phyloP scores from a whole-genome alignment of 78 protist species.

The Guillardia theta region DNA sequence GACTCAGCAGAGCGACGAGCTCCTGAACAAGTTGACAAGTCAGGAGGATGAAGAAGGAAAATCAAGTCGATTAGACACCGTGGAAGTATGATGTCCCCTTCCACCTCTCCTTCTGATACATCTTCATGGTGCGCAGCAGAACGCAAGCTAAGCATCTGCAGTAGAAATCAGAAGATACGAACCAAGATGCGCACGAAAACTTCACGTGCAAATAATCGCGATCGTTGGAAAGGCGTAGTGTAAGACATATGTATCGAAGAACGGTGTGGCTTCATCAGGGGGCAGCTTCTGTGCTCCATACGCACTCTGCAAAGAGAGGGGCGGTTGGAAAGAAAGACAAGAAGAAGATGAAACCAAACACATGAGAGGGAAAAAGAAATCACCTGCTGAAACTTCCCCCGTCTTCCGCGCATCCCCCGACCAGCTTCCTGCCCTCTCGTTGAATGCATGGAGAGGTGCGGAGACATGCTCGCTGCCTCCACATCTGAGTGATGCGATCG shows the following conservation, averaged over 20 bases:
- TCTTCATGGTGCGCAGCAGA: neutral
- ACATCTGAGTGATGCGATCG: neutral
- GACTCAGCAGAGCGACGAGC: neutral
- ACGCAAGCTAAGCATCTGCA: neutral
- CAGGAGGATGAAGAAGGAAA: neutral
- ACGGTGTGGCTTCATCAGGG: constrained; percentile 12
- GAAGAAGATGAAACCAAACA: neutral
- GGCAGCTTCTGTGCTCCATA: neutral
- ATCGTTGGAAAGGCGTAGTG: neutral
- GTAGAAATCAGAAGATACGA: neutral
- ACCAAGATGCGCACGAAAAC: neutral
- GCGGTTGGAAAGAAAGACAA: neutral
- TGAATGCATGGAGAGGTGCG: neutral
- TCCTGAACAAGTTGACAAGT: neutral
- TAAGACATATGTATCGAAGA: neutral
- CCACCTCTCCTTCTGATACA: constrained; percentile 30
- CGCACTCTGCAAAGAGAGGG: neutral
- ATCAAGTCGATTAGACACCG: neutral
- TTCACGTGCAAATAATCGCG: neutral
- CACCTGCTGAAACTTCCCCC: neutral
- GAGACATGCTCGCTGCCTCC: constrained; percentile 6
- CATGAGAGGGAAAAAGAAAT: neutral
- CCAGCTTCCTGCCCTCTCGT: neutral
- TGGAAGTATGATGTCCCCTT: constrained; percentile 14
- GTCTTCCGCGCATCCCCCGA: neutral